Evolutionary conservation across 495 filamentous ascomycete species (phyloP).

Genomic region (Aspergillus coremiiformis): DNA sequence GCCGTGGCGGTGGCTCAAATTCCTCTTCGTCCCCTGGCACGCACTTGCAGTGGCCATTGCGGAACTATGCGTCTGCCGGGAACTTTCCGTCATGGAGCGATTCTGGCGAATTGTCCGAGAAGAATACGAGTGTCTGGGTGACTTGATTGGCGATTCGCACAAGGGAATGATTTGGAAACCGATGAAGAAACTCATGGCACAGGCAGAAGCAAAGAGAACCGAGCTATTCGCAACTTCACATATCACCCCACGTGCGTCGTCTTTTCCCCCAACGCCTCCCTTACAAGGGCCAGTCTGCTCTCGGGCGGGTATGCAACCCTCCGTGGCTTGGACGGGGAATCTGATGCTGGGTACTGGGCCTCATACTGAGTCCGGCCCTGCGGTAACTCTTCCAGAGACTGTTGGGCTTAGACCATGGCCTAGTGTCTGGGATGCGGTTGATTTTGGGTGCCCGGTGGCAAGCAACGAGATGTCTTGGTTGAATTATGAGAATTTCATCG

Average conservation of each 20-base stretch:
- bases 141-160: conserved; percentile 44
- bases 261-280: background rate
- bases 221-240: background rate
- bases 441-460: conserved; percentile 8
- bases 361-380: background rate
- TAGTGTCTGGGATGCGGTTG: conserved; percentile 29
- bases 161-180: conserved; percentile 63
- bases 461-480: conserved; percentile 23
- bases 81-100: conserved; percentile 53
- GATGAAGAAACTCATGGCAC: conserved; percentile 56
- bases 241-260: background rate
- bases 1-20: conserved; percentile 36
- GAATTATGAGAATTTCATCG: conserved; percentile 31
- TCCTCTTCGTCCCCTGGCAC: conserved; percentile 42
- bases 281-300: background rate
- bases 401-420: conserved; percentile 13
- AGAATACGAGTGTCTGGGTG: conserved; percentile 46
- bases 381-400: background rate
- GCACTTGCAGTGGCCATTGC: conserved; percentile 47
- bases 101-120: conserved; percentile 65
- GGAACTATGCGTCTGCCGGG: conserved; percentile 64
- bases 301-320: conserved; percentile 2
- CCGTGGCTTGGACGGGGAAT: background rate
- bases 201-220: conserved; percentile 23
- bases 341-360: background rate